These are phyloP conservation scores for Aspergillus texensis DNA, from an alignment of 2,329 filamentous ascomycete species.

Conservation along the genomic window DNA sequence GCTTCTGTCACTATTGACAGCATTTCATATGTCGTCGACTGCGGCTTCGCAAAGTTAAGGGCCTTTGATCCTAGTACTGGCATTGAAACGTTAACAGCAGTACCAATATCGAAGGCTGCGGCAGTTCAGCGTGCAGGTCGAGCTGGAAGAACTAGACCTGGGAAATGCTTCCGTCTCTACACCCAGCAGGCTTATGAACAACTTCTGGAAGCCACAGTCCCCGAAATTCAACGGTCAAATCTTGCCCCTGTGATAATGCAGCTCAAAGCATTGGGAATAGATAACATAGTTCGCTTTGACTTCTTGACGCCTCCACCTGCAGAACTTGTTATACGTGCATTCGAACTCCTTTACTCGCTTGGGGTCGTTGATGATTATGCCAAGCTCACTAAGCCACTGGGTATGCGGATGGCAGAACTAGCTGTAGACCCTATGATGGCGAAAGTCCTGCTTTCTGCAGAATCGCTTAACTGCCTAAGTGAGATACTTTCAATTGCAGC, in stretches of 20 bases:
- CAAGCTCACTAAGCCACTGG: slow-evolving; percentile 86
- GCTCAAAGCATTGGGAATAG: slow-evolving; percentile 90
- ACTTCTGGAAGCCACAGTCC: slow-evolving; percentile 73
- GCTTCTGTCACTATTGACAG: slow-evolving; percentile 93
- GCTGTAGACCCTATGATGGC: slow-evolving; percentile 95
- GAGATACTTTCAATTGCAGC: slow-evolving; percentile 91
- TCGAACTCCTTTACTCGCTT: slow-evolving; percentile 84
- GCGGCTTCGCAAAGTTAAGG: slow-evolving; percentile 86
- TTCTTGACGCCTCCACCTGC: slow-evolving; percentile 86
- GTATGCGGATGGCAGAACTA: slow-evolving; percentile 87
- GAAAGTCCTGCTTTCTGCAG: slow-evolving; percentile 77
- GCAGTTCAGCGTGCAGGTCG: slow-evolving; percentile 89
- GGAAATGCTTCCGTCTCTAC: slow-evolving; percentile 93
- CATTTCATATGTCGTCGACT: slow-evolving; percentile 88
- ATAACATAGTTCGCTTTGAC: slow-evolving; percentile 89
- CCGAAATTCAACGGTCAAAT: slow-evolving; percentile 91
- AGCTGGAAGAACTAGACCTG: slow-evolving; percentile 83
- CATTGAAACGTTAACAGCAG: slow-evolving; percentile 83
- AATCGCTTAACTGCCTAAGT: slow-evolving; percentile 74
- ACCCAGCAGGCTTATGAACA: slow-evolving; percentile 71
- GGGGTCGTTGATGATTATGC: slow-evolving; percentile 88
- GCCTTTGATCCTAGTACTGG: slow-evolving; percentile 82
- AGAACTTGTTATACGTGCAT: slow-evolving; percentile 78
- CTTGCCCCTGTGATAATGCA: slow-evolving; percentile 86
- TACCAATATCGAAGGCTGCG: slow-evolving; percentile 84